Evolutionary conservation across 2,329 filamentous ascomycete species (phyloP).

Genomic region (Orbilia blumenaviensis): DNA sequence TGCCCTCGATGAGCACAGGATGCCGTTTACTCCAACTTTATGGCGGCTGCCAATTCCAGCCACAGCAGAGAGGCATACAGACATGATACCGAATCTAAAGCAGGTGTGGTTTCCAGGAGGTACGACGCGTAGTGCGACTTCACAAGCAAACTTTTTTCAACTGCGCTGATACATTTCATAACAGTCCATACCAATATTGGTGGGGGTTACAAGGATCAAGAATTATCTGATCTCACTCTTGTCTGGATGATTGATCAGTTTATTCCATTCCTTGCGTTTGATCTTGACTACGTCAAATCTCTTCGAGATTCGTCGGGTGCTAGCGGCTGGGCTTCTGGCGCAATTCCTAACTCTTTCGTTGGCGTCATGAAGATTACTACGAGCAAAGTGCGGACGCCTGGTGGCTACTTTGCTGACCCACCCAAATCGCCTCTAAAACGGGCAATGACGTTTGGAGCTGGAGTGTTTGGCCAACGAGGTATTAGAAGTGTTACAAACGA

Average conservation of each 20-base stretch:
- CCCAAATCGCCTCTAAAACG: conserved; percentile 43
- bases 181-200: conserved; percentile 63
- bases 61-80: conserved; percentile 26
- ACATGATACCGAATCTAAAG: conserved; percentile 40
- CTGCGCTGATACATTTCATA: conserved; percentile 57
- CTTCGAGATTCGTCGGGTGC: conserved; percentile 30
- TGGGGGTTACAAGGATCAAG: conserved; percentile 65
- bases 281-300: conserved; percentile 59
- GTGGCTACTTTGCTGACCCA: conserved; percentile 34
- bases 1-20: conserved; percentile 68
- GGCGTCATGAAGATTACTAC: conserved; percentile 47
- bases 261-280: conserved; percentile 60
- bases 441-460: conserved; percentile 42
- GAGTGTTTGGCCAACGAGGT: conserved; percentile 33
- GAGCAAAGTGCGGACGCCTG: conserved; percentile 47
- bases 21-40: conserved; percentile 68
- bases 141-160: conserved; percentile 61
- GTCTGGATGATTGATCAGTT: conserved; percentile 66
- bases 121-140: conserved; percentile 50
- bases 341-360: conserved; percentile 59
- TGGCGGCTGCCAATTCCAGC: conserved; percentile 62
- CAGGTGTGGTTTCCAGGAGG: conserved; percentile 66
- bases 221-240: conserved; percentile 64
- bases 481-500: conserved; percentile 40
- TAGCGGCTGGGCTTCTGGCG: conserved; percentile 60